phyloP scores from a whole-genome alignment of 257 asterid genomes.

The Nicotiana obtusifolia region DNA sequence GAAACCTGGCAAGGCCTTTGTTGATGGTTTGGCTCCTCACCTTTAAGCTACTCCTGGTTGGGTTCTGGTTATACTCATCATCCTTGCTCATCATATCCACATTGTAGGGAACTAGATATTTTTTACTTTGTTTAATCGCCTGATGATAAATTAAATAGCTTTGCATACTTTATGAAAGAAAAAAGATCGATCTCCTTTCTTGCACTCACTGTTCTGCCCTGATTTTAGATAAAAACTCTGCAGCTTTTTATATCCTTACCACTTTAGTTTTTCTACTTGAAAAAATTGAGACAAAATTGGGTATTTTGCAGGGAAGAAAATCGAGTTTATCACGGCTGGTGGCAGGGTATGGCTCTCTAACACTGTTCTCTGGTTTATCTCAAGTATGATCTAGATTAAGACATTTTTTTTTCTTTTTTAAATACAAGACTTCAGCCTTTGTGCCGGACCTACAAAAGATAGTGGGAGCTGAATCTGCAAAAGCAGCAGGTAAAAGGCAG shows the following conservation, averaged over 20 bases:
- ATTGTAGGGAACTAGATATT: neutral
- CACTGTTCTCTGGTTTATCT: neutral
- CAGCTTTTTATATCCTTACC: neutral
- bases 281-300: slow-evolving; percentile 1
- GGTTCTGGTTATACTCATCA: slow-evolving; percentile 15
- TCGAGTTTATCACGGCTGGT: slow-evolving; percentile 88
- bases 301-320: slow-evolving; percentile 67
- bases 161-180: neutral
- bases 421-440: slow-evolving; percentile 77
- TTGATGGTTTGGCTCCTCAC: slow-evolving; percentile 92
- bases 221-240: neutral
- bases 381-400: neutral
- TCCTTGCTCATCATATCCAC: neutral
- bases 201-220: neutral
- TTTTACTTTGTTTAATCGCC: neutral
- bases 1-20: slow-evolving; percentile 88
- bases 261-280: neutral
- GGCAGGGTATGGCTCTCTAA: slow-evolving; percentile 66
- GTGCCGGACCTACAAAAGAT: slow-evolving; percentile 88
- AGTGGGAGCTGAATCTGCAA: slow-evolving; percentile 51
- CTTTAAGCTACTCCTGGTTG: slow-evolving; percentile 26
- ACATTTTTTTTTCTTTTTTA: neutral
- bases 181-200: neutral
- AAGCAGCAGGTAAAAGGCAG: slow-evolving; percentile 35
- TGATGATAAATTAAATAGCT: neutral